These are phyloP conservation scores for Yamadazyma scolyti DNA, from an alignment of 805 yeast species.

Conservation along the genomic window DNA sequence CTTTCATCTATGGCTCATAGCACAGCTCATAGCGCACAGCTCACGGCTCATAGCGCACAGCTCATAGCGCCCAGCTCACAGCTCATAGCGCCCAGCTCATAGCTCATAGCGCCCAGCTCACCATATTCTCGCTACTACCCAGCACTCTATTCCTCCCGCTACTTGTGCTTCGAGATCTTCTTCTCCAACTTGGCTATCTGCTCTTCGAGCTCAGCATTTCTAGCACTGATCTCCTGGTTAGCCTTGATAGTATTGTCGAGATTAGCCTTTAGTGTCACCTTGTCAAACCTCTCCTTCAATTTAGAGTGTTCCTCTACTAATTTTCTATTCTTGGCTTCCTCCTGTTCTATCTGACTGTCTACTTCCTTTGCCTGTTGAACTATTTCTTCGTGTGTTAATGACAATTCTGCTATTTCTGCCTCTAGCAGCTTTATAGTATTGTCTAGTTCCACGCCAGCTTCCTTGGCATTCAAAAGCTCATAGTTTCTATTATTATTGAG, in stretches of 20 bases:
- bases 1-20: too few relatives aligned
- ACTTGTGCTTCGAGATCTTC: constrained; percentile 15
- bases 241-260: constrained; percentile 37
- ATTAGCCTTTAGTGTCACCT: constrained; percentile 35
- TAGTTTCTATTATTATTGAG: constrained; percentile 32
- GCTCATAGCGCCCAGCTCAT: too few relatives aligned
- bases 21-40: too few relatives aligned
- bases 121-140: too few relatives aligned
- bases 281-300: constrained; percentile 22
- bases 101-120: too few relatives aligned
- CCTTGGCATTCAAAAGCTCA: constrained; percentile 36
- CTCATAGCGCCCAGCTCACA: too few relatives aligned
- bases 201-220: constrained; percentile 30
- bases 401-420: constrained; percentile 24
- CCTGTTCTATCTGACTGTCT: constrained; percentile 16
- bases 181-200: constrained; percentile 28
- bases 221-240: constrained; percentile 33
- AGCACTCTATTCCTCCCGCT: too few relatives aligned
- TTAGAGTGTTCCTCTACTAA: constrained; percentile 13
- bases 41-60: too few relatives aligned
- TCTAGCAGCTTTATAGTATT: constrained; percentile 23
- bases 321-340: constrained; percentile 16
- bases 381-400: constrained; percentile 35
- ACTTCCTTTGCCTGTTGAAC: constrained; percentile 27
- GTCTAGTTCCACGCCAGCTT: constrained; percentile 31